Evolutionary conservation across 805 yeast species (phyloP).

Genomic region (Candida namnaoensis): DNA sequence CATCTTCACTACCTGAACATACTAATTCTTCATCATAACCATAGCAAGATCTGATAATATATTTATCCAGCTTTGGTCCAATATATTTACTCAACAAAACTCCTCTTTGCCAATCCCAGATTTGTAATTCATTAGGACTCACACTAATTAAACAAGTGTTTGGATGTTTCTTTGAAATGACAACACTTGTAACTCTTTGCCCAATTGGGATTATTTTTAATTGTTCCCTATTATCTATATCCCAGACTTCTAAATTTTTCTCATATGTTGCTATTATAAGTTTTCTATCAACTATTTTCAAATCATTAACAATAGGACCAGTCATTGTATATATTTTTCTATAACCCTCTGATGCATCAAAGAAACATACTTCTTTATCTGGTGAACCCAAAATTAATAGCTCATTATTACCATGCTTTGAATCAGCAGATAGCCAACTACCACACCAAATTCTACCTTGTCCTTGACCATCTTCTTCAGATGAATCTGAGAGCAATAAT

Average conservation of each 20-base stretch:
- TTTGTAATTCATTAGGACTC: conserved; percentile 67
- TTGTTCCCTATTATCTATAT: conserved; percentile 30
- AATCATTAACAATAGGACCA: conserved; percentile 53
- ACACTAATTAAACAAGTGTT: conserved; percentile 51
- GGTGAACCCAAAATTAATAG: conserved; percentile 69
- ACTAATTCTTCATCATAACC: conserved; percentile 66
- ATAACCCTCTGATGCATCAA: conserved; percentile 24
- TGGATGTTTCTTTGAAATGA: conserved; percentile 45
- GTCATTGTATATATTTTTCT: conserved; percentile 19
- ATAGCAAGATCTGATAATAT: conserved; percentile 67
- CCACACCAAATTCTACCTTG: conserved; percentile 42
- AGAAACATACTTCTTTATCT: conserved; percentile 51
- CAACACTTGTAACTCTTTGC: conserved; percentile 56
- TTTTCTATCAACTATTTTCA: conserved; percentile 60
- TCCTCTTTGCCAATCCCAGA: conserved; percentile 66
- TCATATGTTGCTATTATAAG: conserved; percentile 61
- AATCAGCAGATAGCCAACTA: conserved; percentile 53
- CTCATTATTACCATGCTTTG: conserved; percentile 20
- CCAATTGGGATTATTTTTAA: conserved; percentile 41
- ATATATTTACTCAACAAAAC: conserved; percentile 52
- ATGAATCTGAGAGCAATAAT: conserved; percentile 7
- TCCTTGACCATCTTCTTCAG: conserved; percentile 9
- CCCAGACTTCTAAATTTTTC: conserved; percentile 52
- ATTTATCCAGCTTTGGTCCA: conserved; percentile 67
- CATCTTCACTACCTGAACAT: conserved; percentile 81